Evolutionary conservation across 345 rosid species (phyloP).

Genomic region (Ricinus communis): DNA sequence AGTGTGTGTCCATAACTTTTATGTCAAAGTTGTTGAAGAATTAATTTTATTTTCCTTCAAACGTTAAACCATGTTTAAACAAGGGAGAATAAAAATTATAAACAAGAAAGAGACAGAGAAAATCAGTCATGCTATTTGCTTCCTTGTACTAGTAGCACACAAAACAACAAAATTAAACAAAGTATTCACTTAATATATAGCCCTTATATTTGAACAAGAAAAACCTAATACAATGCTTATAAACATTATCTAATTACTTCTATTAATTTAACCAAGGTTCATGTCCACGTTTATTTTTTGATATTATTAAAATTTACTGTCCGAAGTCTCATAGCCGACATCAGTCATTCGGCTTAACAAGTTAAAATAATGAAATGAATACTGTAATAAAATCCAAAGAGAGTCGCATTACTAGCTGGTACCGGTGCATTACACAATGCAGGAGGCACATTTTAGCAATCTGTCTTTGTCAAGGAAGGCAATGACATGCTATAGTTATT

Average conservation of each 20-base stretch:
- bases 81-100: neutral
- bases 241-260: too few relatives aligned
- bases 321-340: too few relatives aligned
- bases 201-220: neutral
- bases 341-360: too few relatives aligned
- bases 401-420: too few relatives aligned
- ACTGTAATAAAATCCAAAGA: too few relatives aligned
- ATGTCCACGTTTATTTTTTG: too few relatives aligned
- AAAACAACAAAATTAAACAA: neutral
- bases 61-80: neutral
- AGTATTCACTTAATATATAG: neutral
- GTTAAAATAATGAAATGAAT: neutral
- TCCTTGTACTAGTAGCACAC: neutral
- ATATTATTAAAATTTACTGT: too few relatives aligned
- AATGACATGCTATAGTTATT: neutral
- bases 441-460: neutral
- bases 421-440: neutral
- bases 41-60: neutral
- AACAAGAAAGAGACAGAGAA: neutral
- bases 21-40: neutral
- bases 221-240: neutral
- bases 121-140: neutral
- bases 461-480: slow-evolving; percentile 13
- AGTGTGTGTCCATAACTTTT: neutral
- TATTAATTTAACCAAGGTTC: too few relatives aligned